phyloP scores from a whole-genome alignment of 495 filamentous ascomycete species.

The Aspergillus sclerotioniger region DNA sequence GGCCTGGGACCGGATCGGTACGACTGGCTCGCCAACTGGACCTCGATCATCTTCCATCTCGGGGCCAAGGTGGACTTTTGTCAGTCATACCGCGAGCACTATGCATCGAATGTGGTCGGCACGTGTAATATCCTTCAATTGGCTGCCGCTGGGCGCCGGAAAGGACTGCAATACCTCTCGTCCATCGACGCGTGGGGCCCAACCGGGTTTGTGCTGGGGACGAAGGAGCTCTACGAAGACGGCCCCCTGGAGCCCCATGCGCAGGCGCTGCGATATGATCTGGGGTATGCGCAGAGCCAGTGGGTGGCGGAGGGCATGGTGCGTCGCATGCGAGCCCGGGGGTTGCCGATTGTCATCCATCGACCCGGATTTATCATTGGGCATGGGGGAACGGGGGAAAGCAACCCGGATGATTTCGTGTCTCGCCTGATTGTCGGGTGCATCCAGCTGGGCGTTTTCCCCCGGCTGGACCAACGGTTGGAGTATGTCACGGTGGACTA shows the following conservation, averaged over 20 bases:
- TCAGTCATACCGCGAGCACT: constrained; percentile 19
- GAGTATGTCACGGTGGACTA: constrained; percentile 23
- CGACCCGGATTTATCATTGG: constrained; percentile 26
- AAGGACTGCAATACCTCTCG: constrained; percentile 27
- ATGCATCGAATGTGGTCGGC: constrained; percentile 20
- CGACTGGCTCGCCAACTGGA: constrained; percentile 11
- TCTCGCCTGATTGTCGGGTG: constrained; percentile 20
- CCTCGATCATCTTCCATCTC: constrained; percentile 21
- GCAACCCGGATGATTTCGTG: constrained; percentile 29
- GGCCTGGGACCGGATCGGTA: constrained; percentile 11
- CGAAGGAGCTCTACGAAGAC: constrained; percentile 15
- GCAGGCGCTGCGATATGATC: constrained; percentile 15
- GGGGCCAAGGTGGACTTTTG: constrained; percentile 25
- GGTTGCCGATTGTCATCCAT: constrained; percentile 23
- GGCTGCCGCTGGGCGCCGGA: constrained; percentile 12
- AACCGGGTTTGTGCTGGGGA: constrained; percentile 10
- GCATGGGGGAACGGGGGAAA: constrained; percentile 13
- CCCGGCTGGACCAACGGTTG: constrained; percentile 12
- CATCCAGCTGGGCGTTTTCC: constrained; percentile 19
- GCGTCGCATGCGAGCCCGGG: constrained; percentile 14
- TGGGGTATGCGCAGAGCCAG: constrained; percentile 25
- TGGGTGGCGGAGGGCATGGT: constrained; percentile 24
- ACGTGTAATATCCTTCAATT: constrained; percentile 17
- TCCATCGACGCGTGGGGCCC: constrained; percentile 16
- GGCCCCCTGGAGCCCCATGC: constrained; percentile 9